Percentiles rank a stretch among this genome's conserved stretches.
These are phyloP conservation scores for Leucoagaricus sp. DNA, from an alignment of 1,284 basidiomycete species.

Conservation along the genomic window DNA sequence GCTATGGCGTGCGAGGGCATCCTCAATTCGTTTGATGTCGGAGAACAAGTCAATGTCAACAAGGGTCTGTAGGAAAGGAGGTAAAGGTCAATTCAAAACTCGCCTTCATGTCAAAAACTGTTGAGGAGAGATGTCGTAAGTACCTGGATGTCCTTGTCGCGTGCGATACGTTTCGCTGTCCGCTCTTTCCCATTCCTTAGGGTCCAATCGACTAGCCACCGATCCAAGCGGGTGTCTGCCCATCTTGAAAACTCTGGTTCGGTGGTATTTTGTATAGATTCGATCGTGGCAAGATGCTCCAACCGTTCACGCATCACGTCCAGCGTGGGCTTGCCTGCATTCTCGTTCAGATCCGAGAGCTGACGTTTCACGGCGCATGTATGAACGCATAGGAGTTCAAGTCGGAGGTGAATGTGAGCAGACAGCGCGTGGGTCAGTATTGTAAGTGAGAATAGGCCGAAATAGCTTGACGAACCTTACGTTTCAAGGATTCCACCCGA, in stretches of 20 bases:
- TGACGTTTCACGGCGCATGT: conserved; percentile 28
- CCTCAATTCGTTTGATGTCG: conserved; percentile 86
- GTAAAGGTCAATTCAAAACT: conserved; percentile 15
- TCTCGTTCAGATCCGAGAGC: conserved; percentile 72
- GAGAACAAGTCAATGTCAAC: conserved; percentile 92
- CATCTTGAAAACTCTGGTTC: conserved; percentile 69
- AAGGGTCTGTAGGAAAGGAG: conserved; percentile 53
- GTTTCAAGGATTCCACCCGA: conserved; percentile 75
- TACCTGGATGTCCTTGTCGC: conserved; percentile 74
- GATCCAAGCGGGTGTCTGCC: conserved; percentile 79
- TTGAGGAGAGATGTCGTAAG: conserved; percentile 19
- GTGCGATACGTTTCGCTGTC: conserved; percentile 69
- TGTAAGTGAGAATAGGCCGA: neutral
- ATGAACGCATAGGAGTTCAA: conserved; percentile 4
- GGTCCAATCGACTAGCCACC: conserved; percentile 94
- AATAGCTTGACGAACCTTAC: conserved; percentile 58
- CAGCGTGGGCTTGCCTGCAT: conserved; percentile 64
- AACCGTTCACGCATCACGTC: conserved; percentile 73
- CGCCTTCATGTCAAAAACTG: neutral
- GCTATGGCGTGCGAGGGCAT: conserved; percentile 73
- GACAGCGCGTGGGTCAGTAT: conserved; percentile 9
- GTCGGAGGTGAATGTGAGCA: neutral
- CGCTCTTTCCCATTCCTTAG: conserved; percentile 73
- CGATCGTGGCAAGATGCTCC: conserved; percentile 65
- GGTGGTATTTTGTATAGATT: conserved; percentile 51